Evolutionary conservation across 768 basidiomycete genomes (phyloP), one percentile per base, ranked within the genome.

Genomic region (Leccinum boreale): DNA sequence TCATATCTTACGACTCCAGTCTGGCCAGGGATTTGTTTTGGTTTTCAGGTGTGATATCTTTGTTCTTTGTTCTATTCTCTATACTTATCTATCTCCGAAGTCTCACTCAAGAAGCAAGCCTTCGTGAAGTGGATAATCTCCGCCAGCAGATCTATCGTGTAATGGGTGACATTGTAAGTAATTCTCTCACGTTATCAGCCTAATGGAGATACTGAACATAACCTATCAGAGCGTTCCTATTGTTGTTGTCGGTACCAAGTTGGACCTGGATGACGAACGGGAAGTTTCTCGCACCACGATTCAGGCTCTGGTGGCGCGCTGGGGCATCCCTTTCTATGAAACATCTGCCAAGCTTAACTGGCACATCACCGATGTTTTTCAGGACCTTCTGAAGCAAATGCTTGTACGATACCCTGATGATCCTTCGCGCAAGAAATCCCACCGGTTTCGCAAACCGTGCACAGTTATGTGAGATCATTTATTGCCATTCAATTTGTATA

Each of bases 281-380:
- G 90, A 93, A 67, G 89, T 94, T 6, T 82, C 84, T 17, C 77
- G 80, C 48, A 75, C 68, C 44, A 83, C 82, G 0, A 87, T 92
- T 33, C 82, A 87, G 65, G 74, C 81, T 10, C 80, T 90, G 11
- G 82, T 86, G 19, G 77, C 71, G 31, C 78, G 78, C 3, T 92
- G 90, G 90, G 76, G 77, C 14, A 74, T 90, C n/a, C 88, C 81
- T 6, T 89, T 90, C 66, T 92, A 88, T 67, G 92, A 93, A 74
- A 93, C 91, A 3, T 92, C 90, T n/a, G 89, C 91, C 10, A 93
- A 92, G 71, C 79, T 83, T 49, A 85, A 92, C 66, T 90, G 88
- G 90, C 84, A 92, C 63, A 79, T 93, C 53, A 74, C 74, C 9
- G 89, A 90, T 39, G 90, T 88, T 17, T 93, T 93, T 67, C 85